A percentile compares a stretch with the other conserved stretches of the same genome.
phyloP scores from a whole-genome alignment of 768 basidiomycete species.

The Psilocybe subaeruginosa region DNA sequence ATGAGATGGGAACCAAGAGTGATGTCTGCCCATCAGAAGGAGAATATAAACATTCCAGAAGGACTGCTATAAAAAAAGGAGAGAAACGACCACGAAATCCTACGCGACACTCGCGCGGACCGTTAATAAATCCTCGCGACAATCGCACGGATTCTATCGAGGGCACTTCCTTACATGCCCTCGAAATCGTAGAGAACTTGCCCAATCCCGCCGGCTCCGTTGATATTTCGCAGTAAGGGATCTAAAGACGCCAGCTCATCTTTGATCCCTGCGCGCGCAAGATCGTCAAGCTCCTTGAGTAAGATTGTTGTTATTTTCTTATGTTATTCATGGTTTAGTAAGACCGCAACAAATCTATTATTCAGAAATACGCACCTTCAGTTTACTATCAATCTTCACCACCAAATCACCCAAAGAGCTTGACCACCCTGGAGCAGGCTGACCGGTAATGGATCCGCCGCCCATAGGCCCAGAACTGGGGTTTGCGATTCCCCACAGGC shows the following conservation, averaged over 20 bases:
- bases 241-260: conserved; percentile 84
- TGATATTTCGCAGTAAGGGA: conserved; percentile 69
- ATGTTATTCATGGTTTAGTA: not conserved
- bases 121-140: conserved; percentile 5
- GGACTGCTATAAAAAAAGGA: not conserved
- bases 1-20: not conserved
- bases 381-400: conserved; percentile 78
- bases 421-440: conserved; percentile 62
- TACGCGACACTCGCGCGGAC: not conserved
- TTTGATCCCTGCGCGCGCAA: conserved; percentile 79
- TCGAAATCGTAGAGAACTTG: conserved; percentile 34
- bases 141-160: conserved; percentile 4
- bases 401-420: conserved; percentile 70
- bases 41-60: not conserved
- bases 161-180: conserved; percentile 24
- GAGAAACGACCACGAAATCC: not conserved
- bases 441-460: conserved; percentile 36
- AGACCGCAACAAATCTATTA: not conserved
- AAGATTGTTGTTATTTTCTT: conserved; percentile 85
- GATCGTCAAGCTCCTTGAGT: conserved; percentile 82
- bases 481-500: conserved; percentile 77
- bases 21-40: not conserved
- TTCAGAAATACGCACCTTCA: conserved; percentile 60
- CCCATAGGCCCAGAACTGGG: conserved; percentile 33
- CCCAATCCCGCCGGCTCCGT: conserved; percentile 31